Percentiles rank a stretch among this genome's conserved stretches.
phyloP scores from a whole-genome alignment of 2,329 filamentous ascomycete genomes.

The Monilinia vaccinii-corymbosi region DNA sequence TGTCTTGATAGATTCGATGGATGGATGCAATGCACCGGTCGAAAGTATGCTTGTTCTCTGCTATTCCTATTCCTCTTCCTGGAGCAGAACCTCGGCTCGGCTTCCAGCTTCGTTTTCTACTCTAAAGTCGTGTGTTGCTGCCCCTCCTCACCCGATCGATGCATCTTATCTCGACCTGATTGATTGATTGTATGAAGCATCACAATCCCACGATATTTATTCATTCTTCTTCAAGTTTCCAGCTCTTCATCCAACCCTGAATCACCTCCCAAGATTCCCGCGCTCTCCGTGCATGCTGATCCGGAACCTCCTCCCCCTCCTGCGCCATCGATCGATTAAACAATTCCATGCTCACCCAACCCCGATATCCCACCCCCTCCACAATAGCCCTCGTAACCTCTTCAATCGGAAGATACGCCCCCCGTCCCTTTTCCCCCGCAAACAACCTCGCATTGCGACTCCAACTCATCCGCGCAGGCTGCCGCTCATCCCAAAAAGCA shows the following conservation, averaged over 20 bases:
- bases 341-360: constrained; percentile 51
- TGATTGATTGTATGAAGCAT: too few relatives aligned
- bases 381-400: constrained; percentile 41
- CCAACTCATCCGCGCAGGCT: constrained; percentile 66
- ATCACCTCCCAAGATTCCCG: constrained; percentile 37
- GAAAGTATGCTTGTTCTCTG: too few relatives aligned
- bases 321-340: constrained; percentile 46
- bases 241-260: constrained; percentile 11
- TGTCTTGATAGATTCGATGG: too few relatives aligned
- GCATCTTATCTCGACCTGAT: not conserved
- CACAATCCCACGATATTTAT: too few relatives aligned
- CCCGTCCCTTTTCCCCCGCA: constrained; percentile 45
- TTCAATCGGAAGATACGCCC: constrained; percentile 48
- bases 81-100: too few relatives aligned
- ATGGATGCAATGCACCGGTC: too few relatives aligned
- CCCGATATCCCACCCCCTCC: constrained; percentile 44
- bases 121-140: not conserved
- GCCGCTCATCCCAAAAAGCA: constrained; percentile 45
- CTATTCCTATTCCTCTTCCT: too few relatives aligned
- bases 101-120: not conserved
- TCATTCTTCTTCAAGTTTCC: not conserved
- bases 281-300: constrained; percentile 43
- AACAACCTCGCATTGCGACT: constrained; percentile 64
- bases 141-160: not conserved
- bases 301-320: constrained; percentile 35